A percentile compares a stretch with the other conserved stretches of the same genome.
Conservation (phyloP, 2,329 filamentous ascomycete species). For the Tolypocladium endophyticum region DNA sequence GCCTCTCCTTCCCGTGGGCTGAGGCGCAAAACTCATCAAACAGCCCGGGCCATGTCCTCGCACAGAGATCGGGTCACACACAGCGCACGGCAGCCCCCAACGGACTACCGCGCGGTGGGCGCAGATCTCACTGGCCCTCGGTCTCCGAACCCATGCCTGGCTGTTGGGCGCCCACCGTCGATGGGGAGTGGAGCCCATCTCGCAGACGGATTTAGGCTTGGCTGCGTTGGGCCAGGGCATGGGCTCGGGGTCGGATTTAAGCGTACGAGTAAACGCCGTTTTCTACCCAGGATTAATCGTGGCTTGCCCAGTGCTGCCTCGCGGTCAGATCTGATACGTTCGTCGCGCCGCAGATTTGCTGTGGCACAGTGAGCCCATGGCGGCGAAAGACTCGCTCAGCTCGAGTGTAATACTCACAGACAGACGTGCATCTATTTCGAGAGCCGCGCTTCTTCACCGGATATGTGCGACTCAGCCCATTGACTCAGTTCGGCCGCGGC, state of each 20-base stretch:
- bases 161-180: not conserved
- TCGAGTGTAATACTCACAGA: too few species aligned
- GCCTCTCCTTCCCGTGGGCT: not conserved
- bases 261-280: not conserved
- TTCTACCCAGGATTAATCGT: too few species aligned
- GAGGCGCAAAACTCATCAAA: not conserved
- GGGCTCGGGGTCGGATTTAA: not conserved
- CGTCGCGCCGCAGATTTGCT: too few species aligned
- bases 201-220: not conserved
- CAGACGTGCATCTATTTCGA: not conserved
- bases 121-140: not conserved
- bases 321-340: too few species aligned
- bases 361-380: too few species aligned
- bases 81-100: not conserved
- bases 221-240: not conserved
- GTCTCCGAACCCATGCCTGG: not conserved
- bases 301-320: too few species aligned
- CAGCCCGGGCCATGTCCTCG: too few species aligned
- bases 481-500: not conserved
- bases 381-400: too few species aligned
- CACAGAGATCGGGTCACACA: too few species aligned
- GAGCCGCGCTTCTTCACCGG: not conserved
- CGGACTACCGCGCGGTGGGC: not conserved
- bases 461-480: not conserved
- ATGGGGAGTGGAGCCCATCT: not conserved